Evolutionary conservation across 176 grass and related monocot species (phyloP), one percentile per base, ranked within the genome.

Genomic region (Carex cristatella): DNA sequence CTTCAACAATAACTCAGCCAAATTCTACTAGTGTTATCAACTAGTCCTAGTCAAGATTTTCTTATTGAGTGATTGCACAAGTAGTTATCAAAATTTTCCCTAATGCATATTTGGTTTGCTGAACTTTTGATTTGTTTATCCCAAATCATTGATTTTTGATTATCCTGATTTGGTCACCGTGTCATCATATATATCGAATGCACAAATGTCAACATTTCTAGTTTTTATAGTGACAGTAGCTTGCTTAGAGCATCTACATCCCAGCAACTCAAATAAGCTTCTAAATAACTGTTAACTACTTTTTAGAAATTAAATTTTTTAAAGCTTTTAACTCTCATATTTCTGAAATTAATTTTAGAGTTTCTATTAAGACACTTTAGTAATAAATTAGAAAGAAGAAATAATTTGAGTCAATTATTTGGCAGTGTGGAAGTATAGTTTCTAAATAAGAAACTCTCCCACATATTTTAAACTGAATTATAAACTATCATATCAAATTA

Each of bases 111-210:
- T 27, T 27, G n/a, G 61, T 62, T 27, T 27, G 61, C 7, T 62
- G 61, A 62, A 62, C 61, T 23, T 23, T 62, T 30, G 87, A 89
- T 88, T 44, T 38, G 5, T 15, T 19, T 15, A 33, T 69, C 4
- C 31, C 23, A 2, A 27, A 32, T 32, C 19, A 18, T 76, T 79
- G 7, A 51, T 18, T 49, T 49, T 49, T 49, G 9, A 10, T 69
- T 56, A n/a, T 63, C 3, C 58, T 19, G 5, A 10, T 30, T 28
- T 40, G 23, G 67, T 23, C 3, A 10, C 9, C 2, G 31, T 65
- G 1, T 30, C 42, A 75, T 40, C 0, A 40, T 72, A 32, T 73
- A 38, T 40, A 77, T 44, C 0, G 10, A 16, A 15, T 42, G 70
- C 10, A 51, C 9, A 53, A 7, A 12, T 3, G 33, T 7, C 19